Conservation (phyloP, 116 monocot species). For the Iris pallida region DNA sequence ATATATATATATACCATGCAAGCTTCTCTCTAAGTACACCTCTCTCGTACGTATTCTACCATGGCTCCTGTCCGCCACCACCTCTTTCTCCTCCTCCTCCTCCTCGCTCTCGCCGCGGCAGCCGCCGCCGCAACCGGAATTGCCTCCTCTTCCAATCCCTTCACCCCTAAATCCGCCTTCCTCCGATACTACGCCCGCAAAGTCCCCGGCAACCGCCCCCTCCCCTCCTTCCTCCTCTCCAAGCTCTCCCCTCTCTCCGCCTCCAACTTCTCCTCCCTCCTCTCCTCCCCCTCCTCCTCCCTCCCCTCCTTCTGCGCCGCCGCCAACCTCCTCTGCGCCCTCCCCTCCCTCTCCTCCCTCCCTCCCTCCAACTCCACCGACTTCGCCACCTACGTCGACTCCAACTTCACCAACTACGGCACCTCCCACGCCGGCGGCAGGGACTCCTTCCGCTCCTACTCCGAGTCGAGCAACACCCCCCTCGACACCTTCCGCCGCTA, state of each 20-base stretch:
- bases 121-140: neutral
- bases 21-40: too few relatives aligned
- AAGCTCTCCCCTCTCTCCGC: conserved; percentile 20
- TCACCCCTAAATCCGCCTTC: conserved; percentile 10
- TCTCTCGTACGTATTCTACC: too few relatives aligned
- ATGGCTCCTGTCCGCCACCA: neutral
- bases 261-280: conserved; percentile 4
- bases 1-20: too few relatives aligned
- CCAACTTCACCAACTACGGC: conserved; percentile 22
- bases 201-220: conserved; percentile 9
- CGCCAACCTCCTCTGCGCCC: conserved; percentile 19
- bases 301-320: conserved; percentile 19
- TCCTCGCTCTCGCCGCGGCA: neutral
- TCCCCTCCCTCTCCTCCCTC: conserved; percentile 5
- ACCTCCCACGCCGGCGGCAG: neutral
- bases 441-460: conserved; percentile 10
- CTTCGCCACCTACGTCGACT: conserved; percentile 12
- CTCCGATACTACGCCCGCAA: conserved; percentile 17
- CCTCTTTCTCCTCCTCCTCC: neutral
- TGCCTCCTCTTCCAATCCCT: neutral
- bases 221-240: conserved; percentile 13
- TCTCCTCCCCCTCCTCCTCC: conserved; percentile 4
- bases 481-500: conserved; percentile 6
- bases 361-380: neutral
- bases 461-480: neutral